phyloP scores from a whole-genome alignment of 2,329 filamentous ascomycete species.

The Verruconis gallopava region DNA sequence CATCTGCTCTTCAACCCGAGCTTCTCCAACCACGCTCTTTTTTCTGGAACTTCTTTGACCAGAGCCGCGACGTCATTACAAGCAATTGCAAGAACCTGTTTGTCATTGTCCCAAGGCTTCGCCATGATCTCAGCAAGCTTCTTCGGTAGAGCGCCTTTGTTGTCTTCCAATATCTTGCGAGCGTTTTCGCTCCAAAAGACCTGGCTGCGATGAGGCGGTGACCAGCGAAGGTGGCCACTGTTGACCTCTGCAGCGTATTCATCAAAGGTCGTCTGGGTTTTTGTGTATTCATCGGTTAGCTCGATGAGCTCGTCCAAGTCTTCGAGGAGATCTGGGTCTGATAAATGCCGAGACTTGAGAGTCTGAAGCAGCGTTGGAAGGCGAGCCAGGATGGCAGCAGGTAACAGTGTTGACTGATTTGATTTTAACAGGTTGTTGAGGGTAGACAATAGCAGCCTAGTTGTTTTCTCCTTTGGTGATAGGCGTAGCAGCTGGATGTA shows the following conservation, averaged over 20 bases:
- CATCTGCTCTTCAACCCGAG: constrained; percentile 73
- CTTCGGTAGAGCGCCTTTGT: constrained; percentile 64
- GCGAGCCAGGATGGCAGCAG: constrained; percentile 73
- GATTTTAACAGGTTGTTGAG: constrained; percentile 73
- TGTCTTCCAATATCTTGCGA: constrained; percentile 69
- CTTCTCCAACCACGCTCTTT: constrained; percentile 66
- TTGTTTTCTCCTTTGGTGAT: constrained; percentile 97
- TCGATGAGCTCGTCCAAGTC: constrained; percentile 34
- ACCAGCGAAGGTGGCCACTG: constrained; percentile 83
- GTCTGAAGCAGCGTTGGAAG: constrained; percentile 53
- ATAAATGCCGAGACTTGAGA: constrained; percentile 38
- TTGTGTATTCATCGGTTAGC: constrained; percentile 76
- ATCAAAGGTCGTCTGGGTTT: constrained; percentile 53
- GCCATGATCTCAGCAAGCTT: constrained; percentile 77
- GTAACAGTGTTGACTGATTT: constrained; percentile 57
- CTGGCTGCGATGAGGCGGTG: constrained; percentile 73
- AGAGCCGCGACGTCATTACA: constrained; percentile 86
- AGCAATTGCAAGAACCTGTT: constrained; percentile 76
- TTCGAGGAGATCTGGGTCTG: constrained; percentile 39
- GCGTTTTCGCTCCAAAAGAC: constrained; percentile 91
- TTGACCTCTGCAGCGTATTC: constrained; percentile 69
- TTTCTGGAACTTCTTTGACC: constrained; percentile 82
- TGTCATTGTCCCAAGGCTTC: constrained; percentile 73
- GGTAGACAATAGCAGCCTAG: constrained; percentile 77
- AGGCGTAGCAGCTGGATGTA: constrained; percentile 86